phyloP scores from a whole-genome alignment of 2,329 filamentous ascomycete genomes.

The Fusarium udum region DNA sequence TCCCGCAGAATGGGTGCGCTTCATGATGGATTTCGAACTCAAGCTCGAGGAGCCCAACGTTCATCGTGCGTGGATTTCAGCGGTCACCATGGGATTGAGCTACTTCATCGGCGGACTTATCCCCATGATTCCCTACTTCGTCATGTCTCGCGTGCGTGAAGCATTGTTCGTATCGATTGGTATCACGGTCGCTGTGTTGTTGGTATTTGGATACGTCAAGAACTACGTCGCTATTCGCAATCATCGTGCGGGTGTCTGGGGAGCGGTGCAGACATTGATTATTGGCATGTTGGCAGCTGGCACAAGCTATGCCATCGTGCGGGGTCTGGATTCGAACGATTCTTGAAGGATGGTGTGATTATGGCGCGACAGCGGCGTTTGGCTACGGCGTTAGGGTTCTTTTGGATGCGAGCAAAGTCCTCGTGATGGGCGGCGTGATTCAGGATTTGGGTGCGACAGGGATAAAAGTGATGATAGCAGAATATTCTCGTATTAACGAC shows the following conservation, averaged over 20 bases:
- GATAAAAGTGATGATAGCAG: slow-evolving; percentile 12
- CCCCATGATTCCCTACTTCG: slow-evolving; percentile 76
- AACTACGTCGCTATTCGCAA: slow-evolving; percentile 64
- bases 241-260: slow-evolving; percentile 63
- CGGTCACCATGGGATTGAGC: slow-evolving; percentile 71
- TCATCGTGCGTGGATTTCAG: slow-evolving; percentile 62
- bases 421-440: slow-evolving; percentile 2
- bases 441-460: background rate
- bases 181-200: slow-evolving; percentile 68
- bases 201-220: slow-evolving; percentile 73
- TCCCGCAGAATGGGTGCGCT: slow-evolving; percentile 61
- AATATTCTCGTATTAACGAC: slow-evolving; percentile 31
- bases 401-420: slow-evolving; percentile 5
- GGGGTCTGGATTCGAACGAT: slow-evolving; percentile 57
- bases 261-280: slow-evolving; percentile 70
- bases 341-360: slow-evolving; percentile 3
- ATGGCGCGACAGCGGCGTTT: slow-evolving; percentile 3
- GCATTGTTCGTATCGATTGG: slow-evolving; percentile 67
- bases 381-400: slow-evolving; percentile 25
- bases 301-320: slow-evolving; percentile 71
- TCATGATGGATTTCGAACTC: slow-evolving; percentile 69
- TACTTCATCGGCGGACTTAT: slow-evolving; percentile 77
- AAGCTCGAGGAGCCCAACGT: slow-evolving; percentile 57
- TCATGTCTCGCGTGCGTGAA: slow-evolving; percentile 56
- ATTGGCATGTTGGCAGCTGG: slow-evolving; percentile 73